Conservation (phyloP, 2,329 filamentous ascomycete species). For the Colletotrichum musae region DNA sequence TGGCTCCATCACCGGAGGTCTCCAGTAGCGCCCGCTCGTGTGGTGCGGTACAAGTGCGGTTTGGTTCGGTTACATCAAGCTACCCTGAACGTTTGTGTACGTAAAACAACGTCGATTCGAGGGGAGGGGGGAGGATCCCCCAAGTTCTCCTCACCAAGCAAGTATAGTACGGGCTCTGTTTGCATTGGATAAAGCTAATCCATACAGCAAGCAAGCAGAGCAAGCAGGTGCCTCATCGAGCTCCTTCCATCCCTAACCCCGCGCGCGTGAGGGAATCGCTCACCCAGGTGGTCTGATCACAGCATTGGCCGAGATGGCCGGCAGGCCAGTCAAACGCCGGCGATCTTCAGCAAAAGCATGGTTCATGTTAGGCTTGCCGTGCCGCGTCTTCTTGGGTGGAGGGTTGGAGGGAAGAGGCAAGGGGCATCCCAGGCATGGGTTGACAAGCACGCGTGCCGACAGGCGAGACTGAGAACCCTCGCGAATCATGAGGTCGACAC, state of each 20-base stretch:
- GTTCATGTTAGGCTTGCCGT: conserved; percentile 4
- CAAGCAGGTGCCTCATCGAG: conserved; percentile 7
- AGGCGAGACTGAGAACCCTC: conserved; percentile 19
- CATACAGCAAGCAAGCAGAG: background rate
- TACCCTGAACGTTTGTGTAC: conserved; percentile 21
- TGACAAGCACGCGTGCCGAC: conserved; percentile 2
- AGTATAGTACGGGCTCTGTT: too few relatives aligned
- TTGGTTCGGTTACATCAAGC: conserved; percentile 15
- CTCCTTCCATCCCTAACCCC: conserved; percentile 32
- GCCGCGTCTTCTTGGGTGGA: background rate
- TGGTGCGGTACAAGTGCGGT: background rate
- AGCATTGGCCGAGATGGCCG: conserved; percentile 20
- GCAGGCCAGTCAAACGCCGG: conserved; percentile 32
- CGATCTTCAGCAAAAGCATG: conserved; percentile 28
- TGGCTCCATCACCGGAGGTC: conserved; percentile 19
- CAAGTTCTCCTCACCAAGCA: background rate
- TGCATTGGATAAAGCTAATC: background rate
- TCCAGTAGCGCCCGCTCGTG: conserved; percentile 14
- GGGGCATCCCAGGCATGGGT: conserved; percentile 4
- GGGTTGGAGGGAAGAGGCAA: background rate
- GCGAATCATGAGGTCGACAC: conserved; percentile 35
- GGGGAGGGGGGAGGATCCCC: background rate
- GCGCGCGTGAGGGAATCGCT: conserved; percentile 22
- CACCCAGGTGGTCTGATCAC: conserved; percentile 33
- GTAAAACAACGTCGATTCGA: conserved; percentile 12